Conservation (phyloP, 2,329 filamentous ascomycete genomes). For the Alternaria brassicicola region DNA sequence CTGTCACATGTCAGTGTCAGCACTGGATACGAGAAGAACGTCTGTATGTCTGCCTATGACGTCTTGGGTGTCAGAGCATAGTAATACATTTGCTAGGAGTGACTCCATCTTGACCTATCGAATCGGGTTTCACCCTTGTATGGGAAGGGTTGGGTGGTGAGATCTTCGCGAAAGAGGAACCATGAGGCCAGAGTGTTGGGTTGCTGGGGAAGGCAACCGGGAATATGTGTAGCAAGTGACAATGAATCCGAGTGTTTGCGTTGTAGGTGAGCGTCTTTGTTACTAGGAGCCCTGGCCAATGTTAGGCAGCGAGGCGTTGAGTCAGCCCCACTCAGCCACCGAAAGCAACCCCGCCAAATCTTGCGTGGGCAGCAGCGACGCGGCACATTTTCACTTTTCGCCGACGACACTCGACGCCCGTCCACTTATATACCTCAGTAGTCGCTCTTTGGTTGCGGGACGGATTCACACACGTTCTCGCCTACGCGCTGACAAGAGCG, state of each 20-base stretch:
- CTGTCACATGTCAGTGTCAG: slow-evolving; percentile 46
- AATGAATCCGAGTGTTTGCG: slow-evolving; percentile 1
- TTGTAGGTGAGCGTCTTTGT: slow-evolving; percentile 21
- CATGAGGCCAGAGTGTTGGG: slow-evolving; percentile 5
- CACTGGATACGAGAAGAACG: not conserved
- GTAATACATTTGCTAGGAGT: slow-evolving; percentile 63
- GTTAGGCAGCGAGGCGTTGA: slow-evolving; percentile 31
- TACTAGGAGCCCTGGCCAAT: slow-evolving; percentile 29
- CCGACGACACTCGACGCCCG: slow-evolving; percentile 16
- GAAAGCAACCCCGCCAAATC: slow-evolving; percentile 28
- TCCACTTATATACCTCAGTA: slow-evolving; percentile 6
- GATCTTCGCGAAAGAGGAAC: not conserved
- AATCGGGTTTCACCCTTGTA: slow-evolving; percentile 1
- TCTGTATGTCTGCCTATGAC: not conserved
- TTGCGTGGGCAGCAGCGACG: slow-evolving; percentile 27
- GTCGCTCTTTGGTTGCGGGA: slow-evolving; percentile 13
- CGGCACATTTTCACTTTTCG: slow-evolving; percentile 31
- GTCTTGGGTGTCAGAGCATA: slow-evolving; percentile 4
- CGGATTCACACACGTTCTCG: not conserved
- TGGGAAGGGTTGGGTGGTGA: not conserved
- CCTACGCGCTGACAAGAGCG: not conserved
- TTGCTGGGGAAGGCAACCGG: not conserved
- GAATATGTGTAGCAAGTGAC: not conserved
- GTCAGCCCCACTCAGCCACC: slow-evolving; percentile 24
- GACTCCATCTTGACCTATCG: slow-evolving; percentile 68